Percentiles rank a stretch among this genome's conserved stretches.
These are phyloP conservation scores for Spergularia marina DNA, from an alignment of 148 eudicot species.

Conservation along the genomic window DNA sequence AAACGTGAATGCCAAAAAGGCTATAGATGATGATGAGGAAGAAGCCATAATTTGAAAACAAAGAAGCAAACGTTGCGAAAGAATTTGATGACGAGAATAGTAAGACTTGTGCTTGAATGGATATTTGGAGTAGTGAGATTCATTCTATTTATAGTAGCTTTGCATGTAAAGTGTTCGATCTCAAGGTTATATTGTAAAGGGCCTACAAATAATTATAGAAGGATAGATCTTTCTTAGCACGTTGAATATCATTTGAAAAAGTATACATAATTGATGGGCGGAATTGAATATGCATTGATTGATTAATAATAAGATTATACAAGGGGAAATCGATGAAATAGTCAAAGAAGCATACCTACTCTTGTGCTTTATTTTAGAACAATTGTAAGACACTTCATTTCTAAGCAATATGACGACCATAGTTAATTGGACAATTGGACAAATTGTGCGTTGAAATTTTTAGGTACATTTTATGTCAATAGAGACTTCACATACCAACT, in stretches of 20 bases:
- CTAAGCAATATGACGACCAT: no score
- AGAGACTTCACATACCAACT: no score
- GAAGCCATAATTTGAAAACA: constrained; percentile 36
- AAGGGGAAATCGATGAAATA: no score
- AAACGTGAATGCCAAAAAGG: not conserved
- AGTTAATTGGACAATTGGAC: no score
- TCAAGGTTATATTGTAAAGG: constrained; percentile 1
- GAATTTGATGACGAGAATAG: no score
- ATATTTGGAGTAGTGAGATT: not conserved
- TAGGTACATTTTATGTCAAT: no score
- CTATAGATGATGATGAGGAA: constrained; percentile 26
- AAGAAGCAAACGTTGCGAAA: no score
- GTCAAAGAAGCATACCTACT: no score
- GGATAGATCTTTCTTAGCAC: not conserved
- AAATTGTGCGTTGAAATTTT: no score
- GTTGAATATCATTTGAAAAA: not conserved
- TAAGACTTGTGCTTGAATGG: constrained; percentile 6
- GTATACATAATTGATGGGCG: not conserved
- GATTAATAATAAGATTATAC: no score
- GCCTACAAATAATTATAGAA: constrained; percentile 16
- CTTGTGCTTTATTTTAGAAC: no score
- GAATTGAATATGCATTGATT: not conserved
- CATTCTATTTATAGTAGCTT: constrained; percentile 18
- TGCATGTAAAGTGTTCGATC: not conserved
- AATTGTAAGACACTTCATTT: no score